Percentiles rank a stretch among this genome's conserved stretches.
These are phyloP conservation scores for Calocybe gangraenosa DNA, from an alignment of 768 basidiomycete species.

Conservation along the genomic window DNA sequence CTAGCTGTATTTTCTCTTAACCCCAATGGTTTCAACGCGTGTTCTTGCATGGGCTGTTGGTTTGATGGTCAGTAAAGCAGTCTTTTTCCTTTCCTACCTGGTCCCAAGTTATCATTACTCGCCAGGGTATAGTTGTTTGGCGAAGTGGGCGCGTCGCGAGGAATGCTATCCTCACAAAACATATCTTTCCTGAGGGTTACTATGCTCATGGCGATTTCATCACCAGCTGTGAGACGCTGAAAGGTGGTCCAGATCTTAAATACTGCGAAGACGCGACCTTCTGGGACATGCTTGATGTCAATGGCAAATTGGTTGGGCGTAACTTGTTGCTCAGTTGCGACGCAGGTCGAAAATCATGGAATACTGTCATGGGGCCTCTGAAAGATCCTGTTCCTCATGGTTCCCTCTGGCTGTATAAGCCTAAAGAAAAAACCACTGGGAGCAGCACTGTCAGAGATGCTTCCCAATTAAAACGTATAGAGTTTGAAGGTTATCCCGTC, in stretches of 20 bases:
- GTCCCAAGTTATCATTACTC: not conserved
- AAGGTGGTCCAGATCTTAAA: slow-evolving; percentile 31
- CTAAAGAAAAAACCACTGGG: slow-evolving; percentile 13
- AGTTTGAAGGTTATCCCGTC: slow-evolving; percentile 49
- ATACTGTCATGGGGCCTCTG: slow-evolving; percentile 75
- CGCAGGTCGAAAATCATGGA: slow-evolving; percentile 57
- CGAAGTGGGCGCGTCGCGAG: slow-evolving; percentile 37
- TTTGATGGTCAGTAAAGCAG: slow-evolving; percentile 9
- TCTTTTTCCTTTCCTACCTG: no score
- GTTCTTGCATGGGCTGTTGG: slow-evolving; percentile 14
- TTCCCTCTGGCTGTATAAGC: slow-evolving; percentile 53
- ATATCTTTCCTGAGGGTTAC: slow-evolving; percentile 47
- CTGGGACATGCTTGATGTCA: slow-evolving; percentile 52
- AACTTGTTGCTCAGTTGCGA: slow-evolving; percentile 51
- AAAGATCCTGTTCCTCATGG: slow-evolving; percentile 54
- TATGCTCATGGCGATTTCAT: slow-evolving; percentile 46
- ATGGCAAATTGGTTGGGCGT: slow-evolving; percentile 36
- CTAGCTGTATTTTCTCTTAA: no score
- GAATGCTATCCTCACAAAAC: slow-evolving; percentile 36
- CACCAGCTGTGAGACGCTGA: slow-evolving; percentile 39
- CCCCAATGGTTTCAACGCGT: slow-evolving; percentile 19
- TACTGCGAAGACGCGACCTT: slow-evolving; percentile 65
- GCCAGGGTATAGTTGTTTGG: slow-evolving; percentile 40
- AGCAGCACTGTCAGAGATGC: slow-evolving; percentile 13
- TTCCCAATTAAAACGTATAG: slow-evolving; percentile 32